Base-by-base conservation (phyloP, 345 rosid genomes). In the Syzygium jambos region DNA sequence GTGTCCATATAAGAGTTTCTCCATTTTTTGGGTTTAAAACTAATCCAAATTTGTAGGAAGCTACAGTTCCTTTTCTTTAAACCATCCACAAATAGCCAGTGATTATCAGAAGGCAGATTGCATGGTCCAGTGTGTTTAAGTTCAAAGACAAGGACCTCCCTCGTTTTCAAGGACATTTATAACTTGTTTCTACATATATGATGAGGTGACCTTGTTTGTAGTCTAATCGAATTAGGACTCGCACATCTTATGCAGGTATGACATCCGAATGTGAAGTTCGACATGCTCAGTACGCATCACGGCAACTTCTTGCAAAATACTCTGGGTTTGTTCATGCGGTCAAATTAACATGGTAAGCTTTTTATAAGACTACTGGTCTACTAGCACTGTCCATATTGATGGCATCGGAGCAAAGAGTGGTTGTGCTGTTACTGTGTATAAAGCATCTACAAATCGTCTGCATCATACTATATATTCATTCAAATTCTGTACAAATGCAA, bases 321-420 rank as follows among this genome's bases (percentile, higher is more conserved):
- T 27, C 30, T 59, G 30, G 68, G 29, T 27, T 5, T 27, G 0
- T 59, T 59, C 68, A 27, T 59, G 68, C 30, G 68, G 63, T 27
- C 29, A 4, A 57, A 57, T 25, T 57, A 57, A 57, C 63, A 57
- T 23, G 73, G 14, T 63, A 6, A 6, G 17, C 68, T 6, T 10
- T 57, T 11, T 5, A 13, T 57, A 25, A 57, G 1, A 0, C 15
- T 11, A 25, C 15, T 0, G 25, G 15, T 3, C 15, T 11, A 25
- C 15, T 0, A 57, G 15, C 7, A 57, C 65, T 25, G 65, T 57
- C 7, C 15, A 57, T 57, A 57, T n/a, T 11, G 15, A 57, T 11
- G 2, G 65, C 65, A n/a, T 5, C n/a, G 4, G 68, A 61, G 68
- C 2, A 57, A 61, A 15, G 68, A 61, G 8, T 4, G 34, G 68